Percentiles rank a stretch among this genome's conserved stretches.
Evolutionary conservation across 306 rosid genomes (phyloP).

Genomic region (Lathyrus oleraceus): DNA sequence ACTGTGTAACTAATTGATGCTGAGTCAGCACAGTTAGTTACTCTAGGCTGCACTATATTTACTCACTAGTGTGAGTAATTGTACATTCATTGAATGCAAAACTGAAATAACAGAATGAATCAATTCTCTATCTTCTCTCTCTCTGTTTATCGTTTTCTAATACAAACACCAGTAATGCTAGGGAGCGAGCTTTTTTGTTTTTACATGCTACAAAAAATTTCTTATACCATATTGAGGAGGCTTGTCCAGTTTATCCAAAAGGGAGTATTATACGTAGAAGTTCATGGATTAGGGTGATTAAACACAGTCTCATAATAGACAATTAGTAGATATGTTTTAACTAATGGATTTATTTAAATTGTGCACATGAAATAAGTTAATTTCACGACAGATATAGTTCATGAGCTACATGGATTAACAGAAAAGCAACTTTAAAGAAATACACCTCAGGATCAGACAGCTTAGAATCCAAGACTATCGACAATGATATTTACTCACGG

Average conservation of each 20-base stretch:
- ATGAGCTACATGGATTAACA: slow-evolving; percentile 28
- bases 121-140: too few species aligned
- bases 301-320: slow-evolving; percentile 17
- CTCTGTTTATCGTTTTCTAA: too few species aligned
- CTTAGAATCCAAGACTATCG: slow-evolving; percentile 30
- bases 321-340: slow-evolving; percentile 12
- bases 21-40: too few species aligned
- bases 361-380: slow-evolving; percentile 23
- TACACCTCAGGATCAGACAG: slow-evolving; percentile 32
- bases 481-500: slow-evolving; percentile 55
- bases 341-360: slow-evolving; percentile 16
- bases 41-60: too few species aligned
- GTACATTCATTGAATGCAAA: too few species aligned
- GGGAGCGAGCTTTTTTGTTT: neutral
- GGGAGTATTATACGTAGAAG: slow-evolving; percentile 7
- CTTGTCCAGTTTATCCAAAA: neutral
- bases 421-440: slow-evolving; percentile 11
- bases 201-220: neutral
- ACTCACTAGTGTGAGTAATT: too few species aligned
- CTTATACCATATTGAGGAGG: slow-evolving; percentile 8
- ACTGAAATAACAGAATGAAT: too few species aligned
- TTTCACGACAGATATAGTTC: slow-evolving; percentile 8
- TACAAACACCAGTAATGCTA: neutral
- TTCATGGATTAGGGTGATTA: slow-evolving; percentile 20
- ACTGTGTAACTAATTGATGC: too few species aligned